These are phyloP conservation scores for Craspedostauros australis DNA, from an alignment of 108 stramenopile species.

Conservation along the genomic window DNA sequence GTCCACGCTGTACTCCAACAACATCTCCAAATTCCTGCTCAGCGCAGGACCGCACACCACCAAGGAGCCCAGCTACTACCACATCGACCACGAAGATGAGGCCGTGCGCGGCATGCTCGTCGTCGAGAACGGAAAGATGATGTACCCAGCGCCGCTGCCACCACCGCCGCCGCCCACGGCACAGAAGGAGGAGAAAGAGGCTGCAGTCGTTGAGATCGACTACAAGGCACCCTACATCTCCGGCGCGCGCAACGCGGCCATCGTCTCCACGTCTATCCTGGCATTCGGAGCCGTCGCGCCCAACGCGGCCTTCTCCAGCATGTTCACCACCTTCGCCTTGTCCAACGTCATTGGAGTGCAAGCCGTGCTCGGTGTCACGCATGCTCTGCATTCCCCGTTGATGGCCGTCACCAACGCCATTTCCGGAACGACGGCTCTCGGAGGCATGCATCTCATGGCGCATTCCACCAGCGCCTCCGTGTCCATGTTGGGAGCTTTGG, in stretches of 20 bases:
- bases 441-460: slow-evolving; percentile 95
- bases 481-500: slow-evolving; percentile 80
- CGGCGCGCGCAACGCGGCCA: slow-evolving; percentile 65
- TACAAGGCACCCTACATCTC: slow-evolving; percentile 67
- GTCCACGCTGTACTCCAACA: slow-evolving; percentile 91
- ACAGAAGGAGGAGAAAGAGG: slow-evolving; percentile 40
- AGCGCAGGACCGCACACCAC: slow-evolving; percentile 86
- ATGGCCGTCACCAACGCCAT: slow-evolving; percentile 98
- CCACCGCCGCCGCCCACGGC: slow-evolving; percentile 66
- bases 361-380: slow-evolving; percentile 94
- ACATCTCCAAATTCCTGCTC: slow-evolving; percentile 96
- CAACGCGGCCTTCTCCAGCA: slow-evolving; percentile 85
- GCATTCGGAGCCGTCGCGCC: slow-evolving; percentile 85
- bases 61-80: slow-evolving; percentile 64
- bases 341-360: slow-evolving; percentile 93
- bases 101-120: slow-evolving; percentile 92
- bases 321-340: slow-evolving; percentile 96
- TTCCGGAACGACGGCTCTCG: slow-evolving; percentile 96
- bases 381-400: slow-evolving; percentile 96
- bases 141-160: slow-evolving; percentile 88
- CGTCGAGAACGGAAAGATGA: slow-evolving; percentile 82
- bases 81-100: slow-evolving; percentile 91
- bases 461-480: slow-evolving; percentile 62
- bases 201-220: slow-evolving; percentile 48
- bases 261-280: slow-evolving; percentile 70